A percentile compares a stretch with the other conserved stretches of the same genome.
These are phyloP conservation scores for Tothia fuscella DNA, from an alignment of 2,329 filamentous ascomycete species.

Conservation along the genomic window DNA sequence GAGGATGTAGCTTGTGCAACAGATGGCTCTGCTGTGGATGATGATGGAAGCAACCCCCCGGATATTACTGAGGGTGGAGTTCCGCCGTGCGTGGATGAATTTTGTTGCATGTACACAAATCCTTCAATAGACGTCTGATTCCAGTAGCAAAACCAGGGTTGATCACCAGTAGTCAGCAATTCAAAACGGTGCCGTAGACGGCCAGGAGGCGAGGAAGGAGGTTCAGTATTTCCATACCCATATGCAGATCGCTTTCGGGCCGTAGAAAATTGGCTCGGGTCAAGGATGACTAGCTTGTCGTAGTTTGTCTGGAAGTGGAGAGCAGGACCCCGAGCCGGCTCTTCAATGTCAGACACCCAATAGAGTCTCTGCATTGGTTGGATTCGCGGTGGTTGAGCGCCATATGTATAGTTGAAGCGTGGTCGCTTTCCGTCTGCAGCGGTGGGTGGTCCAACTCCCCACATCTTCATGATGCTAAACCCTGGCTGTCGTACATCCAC, in stretches of 20 bases:
- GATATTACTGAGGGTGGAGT: background rate
- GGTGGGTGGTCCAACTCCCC: slow-evolving; percentile 14
- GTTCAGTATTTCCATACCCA: background rate
- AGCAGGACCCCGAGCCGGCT: slow-evolving; percentile 45
- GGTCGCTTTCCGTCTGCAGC: slow-evolving; percentile 25
- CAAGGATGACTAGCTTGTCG: slow-evolving; percentile 51
- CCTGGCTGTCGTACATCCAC: slow-evolving; percentile 16
- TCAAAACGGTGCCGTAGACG: background rate
- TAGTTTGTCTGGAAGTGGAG: slow-evolving; percentile 51
- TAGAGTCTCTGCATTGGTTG: slow-evolving; percentile 37
- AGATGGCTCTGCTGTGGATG: no score
- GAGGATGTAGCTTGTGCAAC: no score
- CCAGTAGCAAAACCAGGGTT: slow-evolving; percentile 60
- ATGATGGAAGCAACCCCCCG: background rate
- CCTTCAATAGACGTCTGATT: slow-evolving; percentile 55
- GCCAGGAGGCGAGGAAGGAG: background rate
- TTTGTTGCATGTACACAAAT: slow-evolving; percentile 50
- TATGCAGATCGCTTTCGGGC: background rate
- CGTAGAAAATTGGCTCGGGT: slow-evolving; percentile 23
- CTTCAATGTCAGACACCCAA: slow-evolving; percentile 46
- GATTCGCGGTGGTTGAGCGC: slow-evolving; percentile 44
- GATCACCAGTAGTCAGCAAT: slow-evolving; percentile 37
- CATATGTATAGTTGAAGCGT: slow-evolving; percentile 38
- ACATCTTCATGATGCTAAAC: slow-evolving; percentile 10
- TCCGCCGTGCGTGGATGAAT: background rate